Percentiles rank a stretch among this genome's conserved stretches.
phyloP scores from a whole-genome alignment of 2,329 filamentous ascomycete genomes.

The Leptographium radiaticola region DNA sequence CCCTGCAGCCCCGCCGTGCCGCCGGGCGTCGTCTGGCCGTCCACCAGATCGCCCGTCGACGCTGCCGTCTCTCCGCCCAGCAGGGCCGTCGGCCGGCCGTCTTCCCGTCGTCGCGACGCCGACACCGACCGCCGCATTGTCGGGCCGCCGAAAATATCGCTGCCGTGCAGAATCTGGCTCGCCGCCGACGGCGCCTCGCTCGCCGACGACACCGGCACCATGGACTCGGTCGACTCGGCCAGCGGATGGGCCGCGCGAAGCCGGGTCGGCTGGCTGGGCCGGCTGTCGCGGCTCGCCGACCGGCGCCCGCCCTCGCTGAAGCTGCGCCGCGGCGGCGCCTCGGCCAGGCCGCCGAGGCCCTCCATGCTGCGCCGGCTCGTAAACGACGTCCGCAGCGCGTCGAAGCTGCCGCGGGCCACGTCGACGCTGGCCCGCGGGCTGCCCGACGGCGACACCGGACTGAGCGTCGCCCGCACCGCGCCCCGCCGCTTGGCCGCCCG shows the following conservation, averaged over 20 bases:
- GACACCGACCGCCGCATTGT: slow-evolving; percentile 40
- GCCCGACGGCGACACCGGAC: slow-evolving; percentile 31
- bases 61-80: slow-evolving; percentile 15
- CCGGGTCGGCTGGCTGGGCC: slow-evolving; percentile 12
- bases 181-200: slow-evolving; percentile 70
- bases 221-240: slow-evolving; percentile 44
- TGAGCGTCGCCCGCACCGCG: slow-evolving; percentile 47
- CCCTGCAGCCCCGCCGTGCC: slow-evolving; percentile 34
- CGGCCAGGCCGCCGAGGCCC: slow-evolving; percentile 26
- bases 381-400: slow-evolving; percentile 31
- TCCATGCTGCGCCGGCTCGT: slow-evolving; percentile 37
- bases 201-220: slow-evolving; percentile 51
- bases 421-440: slow-evolving; percentile 46
- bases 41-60: slow-evolving; percentile 24
- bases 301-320: slow-evolving; percentile 45
- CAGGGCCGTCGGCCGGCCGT: neutral
- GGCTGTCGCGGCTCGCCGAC: slow-evolving; percentile 20
- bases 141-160: slow-evolving; percentile 77
- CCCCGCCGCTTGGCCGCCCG: slow-evolving; percentile 33
- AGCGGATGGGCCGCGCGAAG: neutral
- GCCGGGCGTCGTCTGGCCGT: slow-evolving; percentile 7
- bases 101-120: slow-evolving; percentile 15
- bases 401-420: slow-evolving; percentile 37
- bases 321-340: slow-evolving; percentile 41
- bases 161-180: slow-evolving; percentile 79